Evolutionary conservation across 208 protist species (phyloP).

Genomic region (Herpetomonas tarakana): DNA sequence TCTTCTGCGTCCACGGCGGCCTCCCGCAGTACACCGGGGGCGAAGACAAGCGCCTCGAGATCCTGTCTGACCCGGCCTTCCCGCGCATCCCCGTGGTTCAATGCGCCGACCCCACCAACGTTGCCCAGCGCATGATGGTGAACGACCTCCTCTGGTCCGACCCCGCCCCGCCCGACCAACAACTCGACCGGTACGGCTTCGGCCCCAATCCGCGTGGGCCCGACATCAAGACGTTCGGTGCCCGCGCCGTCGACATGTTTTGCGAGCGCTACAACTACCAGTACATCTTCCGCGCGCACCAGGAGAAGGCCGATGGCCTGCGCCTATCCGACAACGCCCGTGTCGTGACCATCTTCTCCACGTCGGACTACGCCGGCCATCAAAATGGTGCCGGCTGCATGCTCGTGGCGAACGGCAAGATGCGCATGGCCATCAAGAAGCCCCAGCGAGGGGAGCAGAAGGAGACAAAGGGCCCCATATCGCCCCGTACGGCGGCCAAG

Average conservation of each 20-base stretch:
- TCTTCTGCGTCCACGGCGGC: conserved; percentile 95
- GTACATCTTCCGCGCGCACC: conserved; percentile 93
- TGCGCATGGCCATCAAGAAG: conserved; percentile 92
- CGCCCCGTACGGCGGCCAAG: conserved; percentile 67
- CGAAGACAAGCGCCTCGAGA: conserved; percentile 85
- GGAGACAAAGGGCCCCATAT: conserved; percentile 58
- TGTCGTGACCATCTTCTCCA: conserved; percentile 93
- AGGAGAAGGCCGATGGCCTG: conserved; percentile 89
- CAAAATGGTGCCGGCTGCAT: conserved; percentile 90
- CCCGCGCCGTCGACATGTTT: conserved; percentile 90
- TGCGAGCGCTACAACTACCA: conserved; percentile 90
- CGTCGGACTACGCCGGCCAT: conserved; percentile 89
- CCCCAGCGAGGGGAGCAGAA: conserved; percentile 59
- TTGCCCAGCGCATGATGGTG: conserved; percentile 87
- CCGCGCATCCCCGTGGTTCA: conserved; percentile 85
- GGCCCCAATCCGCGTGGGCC: conserved; percentile 85
- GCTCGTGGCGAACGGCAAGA: conserved; percentile 80
- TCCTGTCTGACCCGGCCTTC: conserved; percentile 79
- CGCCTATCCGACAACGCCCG: conserved; percentile 88
- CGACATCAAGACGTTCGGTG: conserved; percentile 89
- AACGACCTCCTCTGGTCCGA: conserved; percentile 91
- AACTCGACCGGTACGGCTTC: conserved; percentile 87
- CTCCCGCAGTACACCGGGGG: conserved; percentile 90
- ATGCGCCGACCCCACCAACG: conserved; percentile 79
- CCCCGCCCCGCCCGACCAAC: conserved; percentile 76